These are phyloP conservation scores for Priceomyces carsonii DNA, from an alignment of 805 yeast genomes.

Conservation along the genomic window DNA sequence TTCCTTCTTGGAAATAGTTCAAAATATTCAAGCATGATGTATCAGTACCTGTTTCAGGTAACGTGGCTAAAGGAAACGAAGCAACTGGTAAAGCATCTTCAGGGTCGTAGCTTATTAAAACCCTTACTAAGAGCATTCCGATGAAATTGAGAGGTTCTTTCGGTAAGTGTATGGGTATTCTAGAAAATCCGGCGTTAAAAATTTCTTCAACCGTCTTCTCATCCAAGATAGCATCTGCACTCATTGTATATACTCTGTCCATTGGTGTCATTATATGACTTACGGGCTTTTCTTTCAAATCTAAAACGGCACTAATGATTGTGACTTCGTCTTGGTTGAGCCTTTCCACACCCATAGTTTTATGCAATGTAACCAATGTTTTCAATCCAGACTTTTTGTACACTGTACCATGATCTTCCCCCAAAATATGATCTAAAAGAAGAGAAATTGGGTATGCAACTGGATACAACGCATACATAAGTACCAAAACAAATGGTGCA, in stretches of 20 bases:
- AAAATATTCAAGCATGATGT: conserved; percentile 92
- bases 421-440: conserved; percentile 76
- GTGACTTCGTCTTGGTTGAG: conserved; percentile 95
- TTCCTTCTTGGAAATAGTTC: conserved; percentile 97
- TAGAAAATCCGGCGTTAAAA: conserved; percentile 89
- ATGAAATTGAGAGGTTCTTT: conserved; percentile 86
- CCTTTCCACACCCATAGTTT: conserved; percentile 93
- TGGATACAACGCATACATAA: conserved; percentile 92
- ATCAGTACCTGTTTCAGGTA: conserved; percentile 90
- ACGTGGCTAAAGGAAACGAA: conserved; percentile 90
- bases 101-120: conserved; percentile 92
- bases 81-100: conserved; percentile 93
- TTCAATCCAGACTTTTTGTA: conserved; percentile 92
- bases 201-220: conserved; percentile 85
- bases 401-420: conserved; percentile 95
- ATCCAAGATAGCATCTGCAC: conserved; percentile 79
- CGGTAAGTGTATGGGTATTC: conserved; percentile 93
- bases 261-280: conserved; percentile 92
- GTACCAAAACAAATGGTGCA: conserved; percentile 78
- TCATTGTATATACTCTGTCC: conserved; percentile 82
- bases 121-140: conserved; percentile 93
- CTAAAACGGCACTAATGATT: conserved; percentile 89
- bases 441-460: conserved; percentile 88
- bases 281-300: conserved; percentile 88
- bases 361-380: conserved; percentile 88